Conservation (phyloP, 106 monocot species). For the Posidonia australis region DNA sequence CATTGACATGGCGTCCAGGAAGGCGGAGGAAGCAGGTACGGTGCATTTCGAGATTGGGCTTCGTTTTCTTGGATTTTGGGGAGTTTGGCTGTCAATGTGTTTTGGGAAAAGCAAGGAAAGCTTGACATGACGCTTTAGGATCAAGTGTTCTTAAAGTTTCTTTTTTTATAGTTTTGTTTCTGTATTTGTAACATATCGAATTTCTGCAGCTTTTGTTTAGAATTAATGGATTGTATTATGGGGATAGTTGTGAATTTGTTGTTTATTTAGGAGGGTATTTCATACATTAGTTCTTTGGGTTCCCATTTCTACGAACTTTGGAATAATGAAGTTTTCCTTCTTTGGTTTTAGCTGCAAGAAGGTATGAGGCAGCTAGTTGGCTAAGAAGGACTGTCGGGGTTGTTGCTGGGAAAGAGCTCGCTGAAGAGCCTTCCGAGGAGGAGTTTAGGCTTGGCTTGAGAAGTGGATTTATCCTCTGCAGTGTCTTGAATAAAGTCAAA, state of each 20-base stretch:
- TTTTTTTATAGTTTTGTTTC: not conserved
- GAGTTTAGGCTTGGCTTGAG: constrained; percentile 67
- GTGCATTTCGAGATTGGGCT: not conserved
- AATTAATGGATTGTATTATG: not conserved
- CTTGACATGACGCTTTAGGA: too few species aligned
- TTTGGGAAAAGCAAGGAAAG: too few species aligned
- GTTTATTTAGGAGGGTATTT: too few species aligned
- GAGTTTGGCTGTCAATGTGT: too few species aligned
- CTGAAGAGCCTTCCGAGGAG: constrained; percentile 77
- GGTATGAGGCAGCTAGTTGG: constrained; percentile 77
- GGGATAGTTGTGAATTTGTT: not conserved
- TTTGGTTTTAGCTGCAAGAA: constrained; percentile 42
- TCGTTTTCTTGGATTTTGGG: not conserved
- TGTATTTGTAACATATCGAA: not conserved
- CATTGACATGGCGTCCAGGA: constrained; percentile 53
- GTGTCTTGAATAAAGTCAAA: constrained; percentile 75
- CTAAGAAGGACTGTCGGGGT: constrained; percentile 52
- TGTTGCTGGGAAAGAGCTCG: constrained; percentile 51
- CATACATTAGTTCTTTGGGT: too few species aligned
- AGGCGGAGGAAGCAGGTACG: constrained; percentile 59
- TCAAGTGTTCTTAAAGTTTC: too few species aligned
- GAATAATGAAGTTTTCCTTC: not conserved
- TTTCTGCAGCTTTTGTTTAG: not conserved
- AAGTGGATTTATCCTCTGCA: constrained; percentile 85
- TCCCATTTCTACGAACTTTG: too few species aligned